A percentile compares a stretch with the other conserved stretches of the same genome.
Evolutionary conservation across 768 basidiomycete genomes (phyloP).

Genomic region (Mycena sanguinolenta): DNA sequence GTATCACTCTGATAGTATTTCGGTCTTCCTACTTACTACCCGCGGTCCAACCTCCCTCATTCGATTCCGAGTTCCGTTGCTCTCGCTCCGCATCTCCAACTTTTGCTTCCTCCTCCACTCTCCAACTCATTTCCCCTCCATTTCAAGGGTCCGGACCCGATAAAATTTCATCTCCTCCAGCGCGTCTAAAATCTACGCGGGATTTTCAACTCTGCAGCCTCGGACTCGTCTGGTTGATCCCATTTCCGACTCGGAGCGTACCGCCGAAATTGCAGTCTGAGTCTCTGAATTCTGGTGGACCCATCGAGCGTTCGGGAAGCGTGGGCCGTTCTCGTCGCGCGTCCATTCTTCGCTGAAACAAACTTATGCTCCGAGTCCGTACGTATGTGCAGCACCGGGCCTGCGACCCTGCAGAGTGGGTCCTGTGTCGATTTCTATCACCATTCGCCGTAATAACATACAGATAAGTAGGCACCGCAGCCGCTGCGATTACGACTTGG

Average conservation of each 20-base stretch:
- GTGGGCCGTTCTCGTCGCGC: slow-evolving; percentile 2
- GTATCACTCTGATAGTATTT: slow-evolving; percentile 25
- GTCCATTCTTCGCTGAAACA: neutral
- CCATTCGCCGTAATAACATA: slow-evolving; percentile 14
- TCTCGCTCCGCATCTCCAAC: neutral
- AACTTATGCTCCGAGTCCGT: neutral
- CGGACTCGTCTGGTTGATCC: neutral
- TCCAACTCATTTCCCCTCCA: slow-evolving; percentile 10
- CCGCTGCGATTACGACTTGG: neutral
- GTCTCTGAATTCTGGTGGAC: neutral
- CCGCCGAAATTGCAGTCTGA: neutral
- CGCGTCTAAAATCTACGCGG: slow-evolving; percentile 32
- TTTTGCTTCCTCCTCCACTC: neutral
- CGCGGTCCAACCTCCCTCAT: slow-evolving; percentile 4
- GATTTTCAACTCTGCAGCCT: neutral
- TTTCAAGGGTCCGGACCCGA: slow-evolving; percentile 12
- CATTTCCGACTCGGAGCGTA: neutral
- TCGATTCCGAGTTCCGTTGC: neutral
- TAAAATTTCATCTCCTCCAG: slow-evolving; percentile 6
- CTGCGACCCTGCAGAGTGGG: neutral
- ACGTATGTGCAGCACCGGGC: neutral
- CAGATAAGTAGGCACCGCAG: neutral
- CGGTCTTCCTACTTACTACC: slow-evolving; percentile 11
- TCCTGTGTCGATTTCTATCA: slow-evolving; percentile 3
- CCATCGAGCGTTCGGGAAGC: neutral